A percentile compares a stretch with the other conserved stretches of the same genome.
Evolutionary conservation across 371 early-diverging fungal species (phyloP).

Genomic region (Caulochytrium protostelioides): DNA sequence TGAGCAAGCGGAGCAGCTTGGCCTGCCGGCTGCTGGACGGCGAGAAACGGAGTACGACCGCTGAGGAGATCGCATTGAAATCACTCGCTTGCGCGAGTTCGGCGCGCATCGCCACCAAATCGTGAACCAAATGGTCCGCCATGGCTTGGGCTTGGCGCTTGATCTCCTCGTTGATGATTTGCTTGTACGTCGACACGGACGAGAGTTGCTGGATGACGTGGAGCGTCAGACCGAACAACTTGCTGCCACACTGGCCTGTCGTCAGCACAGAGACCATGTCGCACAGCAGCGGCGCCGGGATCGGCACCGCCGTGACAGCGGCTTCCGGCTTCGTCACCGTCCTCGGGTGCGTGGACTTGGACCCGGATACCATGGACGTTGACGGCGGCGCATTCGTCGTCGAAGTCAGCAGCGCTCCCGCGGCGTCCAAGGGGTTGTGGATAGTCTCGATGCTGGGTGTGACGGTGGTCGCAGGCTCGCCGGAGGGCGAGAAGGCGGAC

Average conservation of each 20-base stretch:
- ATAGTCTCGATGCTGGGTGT: too few relatives aligned
- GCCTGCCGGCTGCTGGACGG: constrained; percentile 64
- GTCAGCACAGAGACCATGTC: constrained; percentile 70
- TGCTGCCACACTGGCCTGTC: constrained; percentile 72
- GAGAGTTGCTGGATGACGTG: constrained; percentile 72
- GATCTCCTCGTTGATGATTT: constrained; percentile 55
- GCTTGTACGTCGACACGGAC: constrained; percentile 40
- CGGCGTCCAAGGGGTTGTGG: too few relatives aligned
- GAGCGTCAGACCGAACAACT: constrained; percentile 79
- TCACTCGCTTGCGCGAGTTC: constrained; percentile 26
- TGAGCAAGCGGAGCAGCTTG: constrained; percentile 73
- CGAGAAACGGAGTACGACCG: constrained; percentile 37
- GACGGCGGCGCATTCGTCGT: too few relatives aligned
- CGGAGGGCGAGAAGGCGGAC: too few relatives aligned
- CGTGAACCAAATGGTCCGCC: constrained; percentile 37
- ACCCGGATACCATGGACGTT: constrained; percentile 1
- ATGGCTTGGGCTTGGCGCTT: constrained; percentile 43
- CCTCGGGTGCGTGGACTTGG: not conserved
- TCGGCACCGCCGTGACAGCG: constrained; percentile 8
- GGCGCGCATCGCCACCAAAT: constrained; percentile 37
- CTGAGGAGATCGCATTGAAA: constrained; percentile 38
- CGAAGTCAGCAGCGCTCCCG: too few relatives aligned
- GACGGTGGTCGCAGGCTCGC: too few relatives aligned
- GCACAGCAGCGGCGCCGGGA: constrained; percentile 28
- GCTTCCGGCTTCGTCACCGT: not conserved